Evolutionary conservation across 768 basidiomycete species (phyloP), one percentile per base, ranked within the genome.

Genomic region (Auricularia sp.): DNA sequence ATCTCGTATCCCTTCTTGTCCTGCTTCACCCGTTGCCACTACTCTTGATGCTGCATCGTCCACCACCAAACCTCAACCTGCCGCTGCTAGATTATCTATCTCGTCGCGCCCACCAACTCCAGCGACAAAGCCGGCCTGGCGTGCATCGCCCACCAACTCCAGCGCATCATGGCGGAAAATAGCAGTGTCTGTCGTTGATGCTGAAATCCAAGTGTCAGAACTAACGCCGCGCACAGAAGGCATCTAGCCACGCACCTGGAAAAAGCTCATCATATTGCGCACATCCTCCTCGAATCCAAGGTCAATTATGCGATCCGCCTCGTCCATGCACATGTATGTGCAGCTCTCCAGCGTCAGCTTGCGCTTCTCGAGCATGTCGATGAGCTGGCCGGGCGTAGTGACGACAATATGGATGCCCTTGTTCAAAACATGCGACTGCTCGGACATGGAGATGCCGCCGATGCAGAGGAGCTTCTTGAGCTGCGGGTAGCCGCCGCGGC

Each of bases 121-220:
- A 11, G 53, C 53, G 29, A 18, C 29, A 1, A 8, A 54, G 18
- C 11, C 8, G 53, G 18, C 53, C 7, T 6, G 53, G 7, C 53
- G 39, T 42, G 39, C 39, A 1, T 42, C 39, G 7, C 39, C n/a
- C n/a, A n/a, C n/a, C n/a, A n/a, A n/a, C n/a, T n/a, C n/a, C n/a
- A n/a, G n/a, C n/a, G 97, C 97, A 99, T 99, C 0, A 97, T 99
- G 0, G 97, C 97, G 1, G 97, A 99, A 76, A 98, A 99, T 36
- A 99, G 80, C 3, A 98, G 81, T 0, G 97, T 99, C 76, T 99
- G 97, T 3, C 97, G 84, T 82, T 99, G 97, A 67, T 90, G 84
- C 92, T 97, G 70, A 29, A 29, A 29, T 29, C 3, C 18, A 65
- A 42, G 39, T 14, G n/a, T 21, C 66, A 1, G 39, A 33, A 64